Evolutionary conservation across 345 rosid species (phyloP).

Genomic region (Streptanthus diversifolius): DNA sequence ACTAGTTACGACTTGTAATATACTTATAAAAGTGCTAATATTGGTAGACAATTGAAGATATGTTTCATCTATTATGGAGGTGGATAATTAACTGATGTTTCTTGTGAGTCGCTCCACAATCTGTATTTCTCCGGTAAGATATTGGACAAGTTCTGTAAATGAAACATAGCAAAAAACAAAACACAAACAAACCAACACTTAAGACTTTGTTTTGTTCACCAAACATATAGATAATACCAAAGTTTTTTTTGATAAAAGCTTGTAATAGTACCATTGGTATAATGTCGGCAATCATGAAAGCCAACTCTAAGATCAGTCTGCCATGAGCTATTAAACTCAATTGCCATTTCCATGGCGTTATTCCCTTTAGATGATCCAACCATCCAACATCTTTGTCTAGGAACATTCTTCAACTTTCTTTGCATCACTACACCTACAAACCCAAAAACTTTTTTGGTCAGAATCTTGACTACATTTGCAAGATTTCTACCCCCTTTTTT

Average conservation of each 20-base stretch:
- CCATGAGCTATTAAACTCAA: constrained; percentile 51
- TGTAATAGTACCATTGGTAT: constrained; percentile 53
- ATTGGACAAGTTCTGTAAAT: constrained; percentile 64
- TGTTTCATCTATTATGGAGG: background rate
- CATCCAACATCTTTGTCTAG: constrained; percentile 62
- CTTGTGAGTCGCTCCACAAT: constrained; percentile 47
- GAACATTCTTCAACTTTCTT: constrained; percentile 56
- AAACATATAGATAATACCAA: background rate
- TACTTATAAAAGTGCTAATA: too few species aligned
- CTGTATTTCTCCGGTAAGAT: constrained; percentile 61
- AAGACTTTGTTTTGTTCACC: background rate
- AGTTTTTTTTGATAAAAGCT: background rate
- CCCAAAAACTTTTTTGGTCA: background rate
- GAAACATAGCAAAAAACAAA: background rate
- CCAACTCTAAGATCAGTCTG: constrained; percentile 62
- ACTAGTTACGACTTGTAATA: background rate
- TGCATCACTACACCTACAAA: constrained; percentile 47
- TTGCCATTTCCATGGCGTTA: constrained; percentile 49
- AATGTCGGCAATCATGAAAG: constrained; percentile 67
- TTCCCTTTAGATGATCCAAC: constrained; percentile 53
- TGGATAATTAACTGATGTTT: background rate
- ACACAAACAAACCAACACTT: background rate
- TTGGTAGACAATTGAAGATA: background rate
- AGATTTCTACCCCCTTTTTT: background rate
- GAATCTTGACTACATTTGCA: constrained; percentile 3